A percentile compares a stretch with the other conserved stretches of the same genome.
These are phyloP conservation scores for Glutinoglossum americanum DNA, from an alignment of 495 filamentous ascomycete species.

Conservation along the genomic window DNA sequence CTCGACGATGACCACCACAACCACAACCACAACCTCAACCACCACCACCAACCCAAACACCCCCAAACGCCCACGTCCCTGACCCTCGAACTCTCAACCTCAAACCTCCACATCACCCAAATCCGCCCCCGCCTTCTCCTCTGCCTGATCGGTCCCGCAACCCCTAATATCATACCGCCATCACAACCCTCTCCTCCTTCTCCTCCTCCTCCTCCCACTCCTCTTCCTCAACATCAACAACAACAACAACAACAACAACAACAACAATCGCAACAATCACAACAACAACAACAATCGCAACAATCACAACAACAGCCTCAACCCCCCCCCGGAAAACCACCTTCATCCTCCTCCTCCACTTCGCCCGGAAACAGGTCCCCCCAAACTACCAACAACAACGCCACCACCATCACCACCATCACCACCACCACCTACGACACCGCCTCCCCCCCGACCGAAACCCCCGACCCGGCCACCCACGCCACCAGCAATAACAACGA, in stretches of 20 bases:
- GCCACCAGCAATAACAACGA: no score
- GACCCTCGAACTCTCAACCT: constrained; percentile 15
- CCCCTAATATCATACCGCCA: constrained; percentile 2
- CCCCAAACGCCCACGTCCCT: constrained; percentile 10
- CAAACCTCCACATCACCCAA: constrained; percentile 15
- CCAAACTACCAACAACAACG: neutral
- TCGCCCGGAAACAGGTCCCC: neutral
- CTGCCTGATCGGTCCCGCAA: constrained; percentile 15
- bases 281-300: neutral
- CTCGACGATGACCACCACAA: neutral
- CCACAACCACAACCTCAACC: neutral
- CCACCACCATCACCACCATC: neutral
- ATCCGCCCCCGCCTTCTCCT: constrained; percentile 13
- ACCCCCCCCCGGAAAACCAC: no score
- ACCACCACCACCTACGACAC: neutral
- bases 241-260: no score
- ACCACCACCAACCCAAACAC: neutral
- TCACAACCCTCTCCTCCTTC: neutral
- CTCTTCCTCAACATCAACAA: no score
- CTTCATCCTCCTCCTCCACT: neutral
- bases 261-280: neutral
- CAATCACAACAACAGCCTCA: neutral
- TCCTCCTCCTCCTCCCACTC: no score
- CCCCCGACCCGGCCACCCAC: no score
- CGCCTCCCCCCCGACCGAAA: no score